phyloP scores from a whole-genome alignment of 805 yeast genomes.

The Nakazawaea ambrosiae region DNA sequence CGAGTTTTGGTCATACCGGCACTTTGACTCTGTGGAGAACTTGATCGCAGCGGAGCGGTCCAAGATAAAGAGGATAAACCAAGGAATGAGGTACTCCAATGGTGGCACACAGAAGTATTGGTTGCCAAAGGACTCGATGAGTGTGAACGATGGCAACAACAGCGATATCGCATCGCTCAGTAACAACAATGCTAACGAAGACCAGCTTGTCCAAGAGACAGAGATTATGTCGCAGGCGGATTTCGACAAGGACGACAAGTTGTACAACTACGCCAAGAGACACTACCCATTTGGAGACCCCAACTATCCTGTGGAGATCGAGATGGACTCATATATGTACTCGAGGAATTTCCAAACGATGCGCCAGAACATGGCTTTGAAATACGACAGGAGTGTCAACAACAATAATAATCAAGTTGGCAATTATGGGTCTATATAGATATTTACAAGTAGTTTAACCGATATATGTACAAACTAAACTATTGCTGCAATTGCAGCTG shows the following conservation, averaged over 20 bases:
- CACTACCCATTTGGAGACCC: constrained; percentile 30
- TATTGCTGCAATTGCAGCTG: no score
- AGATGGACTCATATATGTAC: constrained; percentile 10
- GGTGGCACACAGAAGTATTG: constrained; percentile 82
- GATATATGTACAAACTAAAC: no score
- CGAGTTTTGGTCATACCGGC: constrained; percentile 68
- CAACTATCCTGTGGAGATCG: constrained; percentile 32
- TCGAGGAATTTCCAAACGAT: constrained; percentile 2
- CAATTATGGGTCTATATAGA: constrained; percentile 2
- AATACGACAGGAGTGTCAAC: neutral
- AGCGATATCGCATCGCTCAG: no score
- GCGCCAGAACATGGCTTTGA: constrained; percentile 1
- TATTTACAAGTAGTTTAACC: no score
- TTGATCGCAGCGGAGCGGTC: constrained; percentile 56
- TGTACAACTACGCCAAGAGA: constrained; percentile 26
- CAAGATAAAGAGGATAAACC: constrained; percentile 61
- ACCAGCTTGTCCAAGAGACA: neutral
- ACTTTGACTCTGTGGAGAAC: constrained; percentile 77
- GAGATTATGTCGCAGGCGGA: constrained; percentile 17
- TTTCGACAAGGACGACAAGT: constrained; percentile 26
- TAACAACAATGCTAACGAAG: neutral
- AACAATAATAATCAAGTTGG: neutral
- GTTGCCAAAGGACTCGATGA: constrained; percentile 35
- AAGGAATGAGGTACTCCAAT: constrained; percentile 75
- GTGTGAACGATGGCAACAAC: neutral